A percentile compares a stretch with the other conserved stretches of the same genome.
Evolutionary conservation across 2,329 filamentous ascomycete species (phyloP).

Genomic region (Sordariomycetes sp.): DNA sequence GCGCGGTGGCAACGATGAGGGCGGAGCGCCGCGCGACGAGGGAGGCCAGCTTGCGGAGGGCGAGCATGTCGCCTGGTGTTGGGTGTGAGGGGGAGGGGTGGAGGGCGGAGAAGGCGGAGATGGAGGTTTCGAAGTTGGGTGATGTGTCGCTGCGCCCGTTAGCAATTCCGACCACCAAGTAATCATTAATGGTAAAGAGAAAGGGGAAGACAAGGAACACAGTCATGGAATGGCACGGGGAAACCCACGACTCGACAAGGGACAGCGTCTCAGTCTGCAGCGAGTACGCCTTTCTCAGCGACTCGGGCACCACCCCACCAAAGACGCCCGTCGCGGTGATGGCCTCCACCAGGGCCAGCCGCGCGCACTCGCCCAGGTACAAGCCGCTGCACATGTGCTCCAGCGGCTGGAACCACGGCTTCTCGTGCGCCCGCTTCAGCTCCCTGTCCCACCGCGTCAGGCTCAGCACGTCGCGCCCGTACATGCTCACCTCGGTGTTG

Average conservation of each 20-base stretch:
- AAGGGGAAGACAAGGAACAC: not conserved
- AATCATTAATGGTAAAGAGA: too few relatives aligned
- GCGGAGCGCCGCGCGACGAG: slow-evolving; percentile 47
- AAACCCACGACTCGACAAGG: slow-evolving; percentile 41
- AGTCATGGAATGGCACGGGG: not conserved
- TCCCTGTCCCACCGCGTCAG: slow-evolving; percentile 49
- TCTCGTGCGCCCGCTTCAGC: slow-evolving; percentile 39
- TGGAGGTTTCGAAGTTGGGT: slow-evolving; percentile 28
- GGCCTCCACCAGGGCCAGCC: slow-evolving; percentile 47
- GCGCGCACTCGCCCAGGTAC: slow-evolving; percentile 56
- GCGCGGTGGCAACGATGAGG: slow-evolving; percentile 45
- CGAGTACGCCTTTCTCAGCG: slow-evolving; percentile 40
- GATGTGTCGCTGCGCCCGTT: slow-evolving; percentile 29
- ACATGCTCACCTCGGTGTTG: slow-evolving; percentile 60
- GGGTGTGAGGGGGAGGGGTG: slow-evolving; percentile 35
- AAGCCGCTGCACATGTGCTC: slow-evolving; percentile 54
- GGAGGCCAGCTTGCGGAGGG: slow-evolving; percentile 40
- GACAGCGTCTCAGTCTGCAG: slow-evolving; percentile 52
- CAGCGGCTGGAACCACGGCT: slow-evolving; percentile 50
- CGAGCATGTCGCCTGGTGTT: slow-evolving; percentile 34
- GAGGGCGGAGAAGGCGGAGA: slow-evolving; percentile 34
- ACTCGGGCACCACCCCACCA: slow-evolving; percentile 44
- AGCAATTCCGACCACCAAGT: not conserved
- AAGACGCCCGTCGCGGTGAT: slow-evolving; percentile 42
- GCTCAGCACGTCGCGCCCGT: slow-evolving; percentile 47